Evolutionary conservation across 169 alveolate genomes (phyloP), one percentile per base, ranked within the genome.

Genomic region (Theileria parva): DNA sequence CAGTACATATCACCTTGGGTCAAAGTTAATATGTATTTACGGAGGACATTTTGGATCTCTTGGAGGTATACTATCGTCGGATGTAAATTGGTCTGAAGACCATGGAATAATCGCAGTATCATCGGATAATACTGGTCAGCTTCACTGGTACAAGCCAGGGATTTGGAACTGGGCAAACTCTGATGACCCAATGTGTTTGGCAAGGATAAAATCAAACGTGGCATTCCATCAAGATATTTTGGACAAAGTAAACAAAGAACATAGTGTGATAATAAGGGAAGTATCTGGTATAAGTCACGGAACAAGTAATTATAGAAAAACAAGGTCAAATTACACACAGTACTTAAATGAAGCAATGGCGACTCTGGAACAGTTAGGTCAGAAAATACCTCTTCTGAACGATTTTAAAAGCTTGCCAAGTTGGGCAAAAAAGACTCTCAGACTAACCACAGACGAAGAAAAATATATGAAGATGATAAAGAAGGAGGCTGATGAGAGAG

Each of bases 71-170:
- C 19, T 84, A 4, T 63, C 90, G 7, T 77, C 86, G 23, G 90
- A 84, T 34, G 71, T 71, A 60, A 12, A 19, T 30, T 84, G 90
- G 90, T 57, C 86, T 17, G 28, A 25, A 8, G 73, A 84, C 32
- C 74, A 70, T 30, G 90, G 90, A 21, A 12, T 84, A 17, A 32
- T 84, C 50, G 86, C 83, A 19, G 71, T 77, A 2, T 73, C 85
- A 19, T 48, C 90, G 23, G 90, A 84, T 53, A 37, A 74, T 37
- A 77, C 83, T 11, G 86, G 90, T 2, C 86, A 84, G 59, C 11
- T 84, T 60, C 90, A 84, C 64, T 53, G 72, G 44, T 75, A 77
- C 66, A 77, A 77, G 74, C 90, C 90, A 27, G 90, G 90, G 17
- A 57, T 84, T 0, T 84, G 90, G 90, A 69, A 86, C 21, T 84